A percentile compares a stretch with the other conserved stretches of the same genome.
Evolutionary conservation across 169 alveolate genomes (phyloP).

Genomic region (Plasmodium malariae): DNA sequence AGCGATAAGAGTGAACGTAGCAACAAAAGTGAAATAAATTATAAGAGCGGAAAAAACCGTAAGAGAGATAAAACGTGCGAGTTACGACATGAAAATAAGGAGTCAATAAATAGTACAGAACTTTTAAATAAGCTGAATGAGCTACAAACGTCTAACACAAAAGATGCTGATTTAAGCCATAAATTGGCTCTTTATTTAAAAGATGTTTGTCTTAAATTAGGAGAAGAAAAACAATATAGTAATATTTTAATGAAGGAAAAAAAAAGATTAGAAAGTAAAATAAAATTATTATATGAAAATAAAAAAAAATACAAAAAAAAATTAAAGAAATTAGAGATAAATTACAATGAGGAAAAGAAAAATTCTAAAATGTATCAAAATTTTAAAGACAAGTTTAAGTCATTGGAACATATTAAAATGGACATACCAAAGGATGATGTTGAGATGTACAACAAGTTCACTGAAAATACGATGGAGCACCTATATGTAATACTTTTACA

Average conservation of each 20-base stretch:
- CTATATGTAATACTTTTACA: slow-evolving; percentile 29
- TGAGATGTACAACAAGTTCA: slow-evolving; percentile 25
- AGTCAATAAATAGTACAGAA: neutral
- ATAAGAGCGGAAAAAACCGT: too few species aligned
- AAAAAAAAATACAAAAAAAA: slow-evolving; percentile 21
- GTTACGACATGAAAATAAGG: neutral
- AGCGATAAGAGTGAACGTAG: neutral
- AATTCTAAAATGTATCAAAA: slow-evolving; percentile 23
- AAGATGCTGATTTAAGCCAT: slow-evolving; percentile 1
- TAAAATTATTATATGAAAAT: slow-evolving; percentile 16
- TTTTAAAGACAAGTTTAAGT: slow-evolving; percentile 21
- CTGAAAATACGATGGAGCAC: slow-evolving; percentile 54
- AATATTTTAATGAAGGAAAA: slow-evolving; percentile 28
- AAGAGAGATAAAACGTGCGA: neutral
- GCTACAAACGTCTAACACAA: slow-evolving; percentile 1
- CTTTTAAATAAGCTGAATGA: neutral
- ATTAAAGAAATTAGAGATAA: slow-evolving; percentile 34
- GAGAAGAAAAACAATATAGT: slow-evolving; percentile 56
- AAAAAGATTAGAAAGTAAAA: slow-evolving; percentile 19
- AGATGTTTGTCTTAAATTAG: slow-evolving; percentile 32
- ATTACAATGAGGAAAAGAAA: slow-evolving; percentile 24
- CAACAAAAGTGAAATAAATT: too few species aligned
- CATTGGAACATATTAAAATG: slow-evolving; percentile 13
- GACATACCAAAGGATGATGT: slow-evolving; percentile 31
- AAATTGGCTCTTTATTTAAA: slow-evolving; percentile 26